phyloP scores from a whole-genome alignment of 169 alveolate genomes.

The Amoebophrya sp. region DNA sequence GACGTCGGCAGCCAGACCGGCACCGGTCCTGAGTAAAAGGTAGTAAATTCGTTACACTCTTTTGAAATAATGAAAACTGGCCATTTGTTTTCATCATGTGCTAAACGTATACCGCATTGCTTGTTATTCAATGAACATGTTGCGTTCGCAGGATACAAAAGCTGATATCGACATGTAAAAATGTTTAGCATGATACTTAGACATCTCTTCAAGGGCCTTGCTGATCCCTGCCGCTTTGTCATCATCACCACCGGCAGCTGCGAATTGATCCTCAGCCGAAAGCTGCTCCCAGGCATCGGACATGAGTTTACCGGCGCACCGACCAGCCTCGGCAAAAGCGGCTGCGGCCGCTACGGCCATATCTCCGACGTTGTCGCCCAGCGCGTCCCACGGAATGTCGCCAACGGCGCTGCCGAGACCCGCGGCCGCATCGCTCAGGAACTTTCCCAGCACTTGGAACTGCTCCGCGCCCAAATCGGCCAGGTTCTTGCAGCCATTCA shows the following conservation, averaged over 20 bases:
- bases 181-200: no score
- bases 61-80: no score
- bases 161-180: no score
- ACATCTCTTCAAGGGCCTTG: neutral
- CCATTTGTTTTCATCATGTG: no score
- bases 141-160: no score
- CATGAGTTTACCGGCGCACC: conserved; percentile 9
- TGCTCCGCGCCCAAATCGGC: neutral
- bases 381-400: neutral
- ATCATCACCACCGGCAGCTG: neutral
- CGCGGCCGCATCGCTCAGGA: neutral
- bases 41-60: no score
- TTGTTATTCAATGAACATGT: no score
- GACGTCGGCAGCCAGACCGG: conserved; percentile 14
- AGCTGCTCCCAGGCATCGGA: conserved; percentile 27
- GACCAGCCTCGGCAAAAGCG: neutral
- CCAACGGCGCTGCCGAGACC: neutral
- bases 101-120: no score
- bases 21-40: no score
- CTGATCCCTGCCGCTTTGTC: neutral
- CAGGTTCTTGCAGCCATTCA: neutral
- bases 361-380: neutral
- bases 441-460: neutral
- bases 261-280: neutral
- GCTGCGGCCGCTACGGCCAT: neutral